Conservation (phyloP, 208 protist species). For the Trichomonas vaginalis region DNA sequence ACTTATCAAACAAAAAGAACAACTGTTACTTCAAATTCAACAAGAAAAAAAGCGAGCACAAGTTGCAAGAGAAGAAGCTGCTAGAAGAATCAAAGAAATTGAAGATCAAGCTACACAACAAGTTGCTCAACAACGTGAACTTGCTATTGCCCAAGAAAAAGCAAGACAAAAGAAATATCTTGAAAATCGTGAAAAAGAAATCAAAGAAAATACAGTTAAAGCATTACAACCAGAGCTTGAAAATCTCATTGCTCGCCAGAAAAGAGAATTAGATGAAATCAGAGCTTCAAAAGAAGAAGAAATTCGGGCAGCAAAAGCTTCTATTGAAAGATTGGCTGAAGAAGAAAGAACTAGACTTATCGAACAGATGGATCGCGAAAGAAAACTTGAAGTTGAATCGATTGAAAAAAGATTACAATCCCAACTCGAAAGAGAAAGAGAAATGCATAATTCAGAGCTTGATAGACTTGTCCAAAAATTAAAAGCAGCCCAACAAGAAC, state of each 20-base stretch:
- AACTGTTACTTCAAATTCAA: not conserved
- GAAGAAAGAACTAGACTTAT: not conserved
- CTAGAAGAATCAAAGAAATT: not conserved
- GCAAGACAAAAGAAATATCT: not conserved
- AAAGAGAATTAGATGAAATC: not conserved
- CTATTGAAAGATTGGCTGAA: not conserved
- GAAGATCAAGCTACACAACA: not conserved
- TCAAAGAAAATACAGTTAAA: not conserved
- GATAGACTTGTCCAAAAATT: not conserved
- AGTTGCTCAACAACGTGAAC: not conserved
- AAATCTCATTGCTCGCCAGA: not conserved
- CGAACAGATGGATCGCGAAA: not conserved
- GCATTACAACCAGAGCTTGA: not conserved
- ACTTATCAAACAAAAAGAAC: not conserved
- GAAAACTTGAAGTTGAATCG: not conserved
- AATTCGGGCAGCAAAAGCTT: not conserved
- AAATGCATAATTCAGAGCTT: not conserved
- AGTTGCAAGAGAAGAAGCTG: not conserved
- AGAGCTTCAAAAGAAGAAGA: not conserved
- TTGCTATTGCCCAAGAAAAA: constrained; percentile 4
- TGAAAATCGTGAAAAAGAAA: not conserved
- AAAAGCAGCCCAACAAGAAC: not conserved
- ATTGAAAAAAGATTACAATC: not conserved
- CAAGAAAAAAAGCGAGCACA: not conserved
- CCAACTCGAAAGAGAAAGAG: not conserved